These are phyloP conservation scores for Stenogyne calaminthoides DNA, from an alignment of 305 asterid genomes.

Conservation along the genomic window DNA sequence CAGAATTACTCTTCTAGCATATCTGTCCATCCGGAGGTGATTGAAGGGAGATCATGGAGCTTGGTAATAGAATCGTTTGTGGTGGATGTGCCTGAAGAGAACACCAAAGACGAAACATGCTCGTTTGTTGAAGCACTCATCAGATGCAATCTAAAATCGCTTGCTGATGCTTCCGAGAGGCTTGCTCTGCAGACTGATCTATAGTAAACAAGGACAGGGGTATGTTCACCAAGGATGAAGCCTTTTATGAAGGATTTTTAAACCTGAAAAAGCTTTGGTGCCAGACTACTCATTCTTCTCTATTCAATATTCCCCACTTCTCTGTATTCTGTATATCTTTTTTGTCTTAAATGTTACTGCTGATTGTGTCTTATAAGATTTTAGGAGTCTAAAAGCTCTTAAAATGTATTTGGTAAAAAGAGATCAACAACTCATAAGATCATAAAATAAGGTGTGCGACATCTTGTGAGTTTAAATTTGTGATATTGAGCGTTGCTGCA, in stretches of 20 bases:
- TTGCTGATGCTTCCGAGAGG: conserved; percentile 74
- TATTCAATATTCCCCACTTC: not conserved
- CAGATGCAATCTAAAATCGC: conserved; percentile 76
- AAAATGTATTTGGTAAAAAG: not conserved
- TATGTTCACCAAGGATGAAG: conserved; percentile 55
- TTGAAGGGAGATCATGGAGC: conserved; percentile 73
- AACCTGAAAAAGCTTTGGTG: conserved; percentile 32
- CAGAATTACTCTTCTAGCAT: conserved; percentile 80
- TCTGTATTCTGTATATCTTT: not conserved
- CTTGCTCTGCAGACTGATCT: conserved; percentile 64
- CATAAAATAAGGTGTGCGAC: too few species aligned
- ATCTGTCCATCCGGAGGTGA: conserved; percentile 76
- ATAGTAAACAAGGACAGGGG: conserved; percentile 34
- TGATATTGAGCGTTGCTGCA: too few species aligned
- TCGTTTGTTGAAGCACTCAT: conserved; percentile 76
- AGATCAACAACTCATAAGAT: too few species aligned
- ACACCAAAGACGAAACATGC: conserved; percentile 85
- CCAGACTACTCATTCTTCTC: conserved; percentile 30
- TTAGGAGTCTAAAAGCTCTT: not conserved
- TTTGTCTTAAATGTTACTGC: not conserved
- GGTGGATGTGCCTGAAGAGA: conserved; percentile 84
- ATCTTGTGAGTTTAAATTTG: too few species aligned
- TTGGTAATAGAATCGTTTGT: conserved; percentile 75
- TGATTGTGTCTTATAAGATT: not conserved
- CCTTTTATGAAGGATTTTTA: conserved; percentile 26